Evolutionary conservation across 352 stramenopile genomes (phyloP), one percentile per base, ranked within the genome.

Genomic region (Pythium guiyangense): DNA sequence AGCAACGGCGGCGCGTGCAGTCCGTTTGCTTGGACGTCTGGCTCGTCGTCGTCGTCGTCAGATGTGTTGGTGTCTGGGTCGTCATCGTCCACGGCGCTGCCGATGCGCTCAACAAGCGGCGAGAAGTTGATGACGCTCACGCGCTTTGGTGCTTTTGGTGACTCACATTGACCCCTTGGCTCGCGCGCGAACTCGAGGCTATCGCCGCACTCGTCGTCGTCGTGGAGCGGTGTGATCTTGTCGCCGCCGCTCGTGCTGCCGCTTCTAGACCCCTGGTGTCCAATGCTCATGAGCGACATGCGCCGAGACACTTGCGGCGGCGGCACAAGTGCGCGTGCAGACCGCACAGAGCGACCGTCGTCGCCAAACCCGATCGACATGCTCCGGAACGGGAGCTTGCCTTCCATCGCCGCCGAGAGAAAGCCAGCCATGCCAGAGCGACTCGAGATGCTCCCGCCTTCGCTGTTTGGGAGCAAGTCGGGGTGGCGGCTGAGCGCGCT

Each of bases 401-500:
- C 40, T 18, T 67, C 61, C 0, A 60, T 62, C 8, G 48, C 29
- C 2, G 35, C 39, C n/a, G n/a, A n/a, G 12, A 62, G 3, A 34
- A 62, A 20, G 1, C 64, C 67, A 18, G 62, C 63, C 40, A 87
- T 71, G 6, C 45, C 8, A 8, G 9, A n/a, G 17, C 55, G 6
- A 6, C 9, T 40, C 4, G 34, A n/a, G n/a, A n/a, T n/a, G n/a
- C 39, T 40, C 15, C 18, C 29, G 26, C 75, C 52, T 15, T 67
- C 73, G 3, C 79, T 26, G 37, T 62, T 64, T 3, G 78, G 71
- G 8, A 74, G 65, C 49, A 90, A 79, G 27, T 90, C 77, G 4
- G 61, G 60, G 35, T 90, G 71, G 4, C 70, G 67, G 2, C 51
- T 44, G 18, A 90, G 84, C 5, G 85, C 68, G 0, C 58, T 60